Evolutionary conservation across 1,284 basidiomycete genomes (phyloP), one percentile per base, ranked within the genome.

Genomic region (Austroboletus niveus): DNA sequence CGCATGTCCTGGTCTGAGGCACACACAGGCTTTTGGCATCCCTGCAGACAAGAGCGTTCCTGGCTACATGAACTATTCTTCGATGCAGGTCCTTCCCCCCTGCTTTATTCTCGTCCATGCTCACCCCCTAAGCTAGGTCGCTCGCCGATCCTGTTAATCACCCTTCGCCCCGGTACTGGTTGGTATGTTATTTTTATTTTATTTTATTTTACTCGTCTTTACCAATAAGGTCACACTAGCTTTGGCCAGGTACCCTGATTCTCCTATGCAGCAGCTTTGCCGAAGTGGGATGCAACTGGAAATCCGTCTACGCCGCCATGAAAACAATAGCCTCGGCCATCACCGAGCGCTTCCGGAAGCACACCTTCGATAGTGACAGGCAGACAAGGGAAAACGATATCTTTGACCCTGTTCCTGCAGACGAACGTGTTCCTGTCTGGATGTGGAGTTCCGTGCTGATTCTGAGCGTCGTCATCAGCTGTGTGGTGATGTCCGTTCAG

Each of bases 201-300:
- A 15, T 35, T 15, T 7, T n/a, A n/a, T 36, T 35, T 12, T 24
- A 27, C 30, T 20, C 34, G 20, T 39, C 20, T 35, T n/a, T 24
- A 5, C 22, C 22, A 27, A 45, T 20, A 9, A 39, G 24, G 24
- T 9, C 0, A 8, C 9, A 15, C 30, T 42, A 62, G 60, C 71
- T 87, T 38, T 87, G 84, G 83, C 82, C 83, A 35, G 85, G 84
- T 60, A 80, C 86, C 35, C 60, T 77, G 45, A 75, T 80, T 63
- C 76, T 78, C 72, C 69, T 77, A 57, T 55, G 78, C 47, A 77
- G 78, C 64, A 78, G 76, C 49, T 76, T 79, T 58, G 68, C 75
- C n/a, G 75, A 79, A 46, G 72, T 78, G 32, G 51, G 69, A n/a
- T 59, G 76, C 48, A 73, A 65, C 55, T 59, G 72, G 52, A 54